A percentile compares a stretch with the other conserved stretches of the same genome.
Evolutionary conservation across 345 rosid genomes (phyloP).

Genomic region (Sisymbrium irio): DNA sequence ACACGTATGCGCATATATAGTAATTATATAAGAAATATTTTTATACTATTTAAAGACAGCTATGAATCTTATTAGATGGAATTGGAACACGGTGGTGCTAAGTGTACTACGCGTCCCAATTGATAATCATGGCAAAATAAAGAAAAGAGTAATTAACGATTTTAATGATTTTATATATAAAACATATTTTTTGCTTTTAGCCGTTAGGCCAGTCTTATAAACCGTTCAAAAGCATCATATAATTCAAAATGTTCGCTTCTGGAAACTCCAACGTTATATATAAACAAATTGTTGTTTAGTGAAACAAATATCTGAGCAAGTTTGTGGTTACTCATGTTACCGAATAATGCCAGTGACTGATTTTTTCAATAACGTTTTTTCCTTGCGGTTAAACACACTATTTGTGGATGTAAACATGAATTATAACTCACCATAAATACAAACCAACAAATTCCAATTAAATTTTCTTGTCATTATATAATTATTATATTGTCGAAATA

Average conservation of each 20-base stretch:
- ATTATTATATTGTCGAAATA: not conserved
- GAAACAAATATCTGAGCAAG: too few relatives aligned
- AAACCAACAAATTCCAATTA: not conserved
- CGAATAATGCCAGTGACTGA: too few relatives aligned
- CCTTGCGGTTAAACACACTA: not conserved
- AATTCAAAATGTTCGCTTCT: not conserved
- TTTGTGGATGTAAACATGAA: not conserved
- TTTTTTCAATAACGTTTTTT: not conserved
- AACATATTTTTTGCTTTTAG: not conserved
- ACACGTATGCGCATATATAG: conserved; percentile 9
- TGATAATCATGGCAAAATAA: not conserved
- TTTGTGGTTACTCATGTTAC: too few relatives aligned
- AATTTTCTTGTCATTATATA: too few relatives aligned
- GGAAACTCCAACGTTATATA: not conserved
- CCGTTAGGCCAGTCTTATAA: not conserved
- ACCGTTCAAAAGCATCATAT: not conserved
- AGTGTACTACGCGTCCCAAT: conserved; percentile 2
- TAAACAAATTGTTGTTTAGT: not conserved
- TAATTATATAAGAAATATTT: not conserved
- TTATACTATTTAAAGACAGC: conserved; percentile 12
- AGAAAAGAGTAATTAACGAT: not conserved
- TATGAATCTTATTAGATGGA: not conserved
- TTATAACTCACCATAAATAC: not conserved
- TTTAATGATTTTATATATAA: not conserved
- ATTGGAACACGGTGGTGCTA: not conserved